Evolutionary conservation across 148 eudicot species (phyloP).

Genomic region (Persicaria tinctoria): DNA sequence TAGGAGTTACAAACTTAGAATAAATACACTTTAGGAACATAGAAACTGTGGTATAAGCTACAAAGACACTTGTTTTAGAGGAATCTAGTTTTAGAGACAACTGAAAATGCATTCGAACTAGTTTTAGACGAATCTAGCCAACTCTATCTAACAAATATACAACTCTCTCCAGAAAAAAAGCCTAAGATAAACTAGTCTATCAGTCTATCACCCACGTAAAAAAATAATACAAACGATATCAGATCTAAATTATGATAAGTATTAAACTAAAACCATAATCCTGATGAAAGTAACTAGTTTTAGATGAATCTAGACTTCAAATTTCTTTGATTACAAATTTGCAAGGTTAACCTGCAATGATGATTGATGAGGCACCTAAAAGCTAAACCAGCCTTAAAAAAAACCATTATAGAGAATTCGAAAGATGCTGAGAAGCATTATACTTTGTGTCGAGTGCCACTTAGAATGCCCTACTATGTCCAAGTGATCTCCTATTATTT

Average conservation of each 20-base stretch:
- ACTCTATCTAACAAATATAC: too few relatives aligned
- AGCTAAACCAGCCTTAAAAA: not conserved
- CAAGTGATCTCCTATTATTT: not conserved
- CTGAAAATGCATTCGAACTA: too few relatives aligned
- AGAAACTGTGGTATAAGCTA: too few relatives aligned
- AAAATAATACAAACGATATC: not conserved
- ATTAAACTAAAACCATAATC: not conserved
- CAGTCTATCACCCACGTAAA: too few relatives aligned
- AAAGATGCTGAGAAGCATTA: not conserved
- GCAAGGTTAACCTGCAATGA: conserved; percentile 1
- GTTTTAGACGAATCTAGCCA: too few relatives aligned
- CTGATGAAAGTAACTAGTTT: not conserved
- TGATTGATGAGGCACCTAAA: not conserved
- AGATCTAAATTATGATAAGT: not conserved
- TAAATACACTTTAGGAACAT: too few relatives aligned
- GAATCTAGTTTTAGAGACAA: too few relatives aligned
- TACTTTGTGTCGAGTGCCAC: not conserved
- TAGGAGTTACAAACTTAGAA: too few relatives aligned
- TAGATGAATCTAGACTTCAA: not conserved
- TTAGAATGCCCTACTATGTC: not conserved
- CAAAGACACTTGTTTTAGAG: too few relatives aligned
- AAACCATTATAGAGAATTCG: not conserved
- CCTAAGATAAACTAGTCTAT: too few relatives aligned
- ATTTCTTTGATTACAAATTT: not conserved
- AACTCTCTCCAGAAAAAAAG: too few relatives aligned